Base-by-base conservation (phyloP, 2,329 filamentous ascomycete species). In the Cercospora sesami region DNA sequence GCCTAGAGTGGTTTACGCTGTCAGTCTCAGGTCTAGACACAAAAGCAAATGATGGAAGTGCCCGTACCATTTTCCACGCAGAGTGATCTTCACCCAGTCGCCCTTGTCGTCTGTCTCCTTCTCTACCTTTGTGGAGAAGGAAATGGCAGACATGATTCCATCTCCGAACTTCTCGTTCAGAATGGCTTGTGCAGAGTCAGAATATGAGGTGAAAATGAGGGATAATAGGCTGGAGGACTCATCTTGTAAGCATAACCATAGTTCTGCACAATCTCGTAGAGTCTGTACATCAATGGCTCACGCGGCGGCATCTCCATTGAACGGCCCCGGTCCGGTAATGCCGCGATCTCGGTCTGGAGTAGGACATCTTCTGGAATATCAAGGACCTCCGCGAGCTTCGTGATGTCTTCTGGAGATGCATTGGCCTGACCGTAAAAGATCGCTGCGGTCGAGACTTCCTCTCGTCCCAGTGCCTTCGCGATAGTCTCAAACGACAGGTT, bases 91-190 rank as follows among this genome's bases (percentile, higher is more conserved):
- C 4, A 91, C 93, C 93, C 93, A 97, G 6, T 90, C 84, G 63
- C 93, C 94, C 75, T 91, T 87, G 69, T 91, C 88, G 78, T 97
- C 94, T 1, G 90, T 89, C 86, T 98, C 94, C 68, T 72, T 74
- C 68, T 97, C 93, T 2, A 98, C 91, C 77, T 93, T 93, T 0
- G 93, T 96, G 63, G 89, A 91, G 80, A 97, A 97, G 16, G 89
- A 89, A 77, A 97, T 97, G 0, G 94, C 94, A 78, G 93, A 96
- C 94, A 98, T 97, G 77, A 98, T 98, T 1, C 94, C 94, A 68
- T 85, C 83, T 7, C 83, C 83, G 74, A 85, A 85, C 85, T 97
- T 97, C 86, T 98, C 94, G 74, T 98, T 97, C 80, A 97, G 79
- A 36, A 36, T 36, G 8, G 31, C 31, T 36, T 36, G 31, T 36